Evolutionary conservation across 2,329 filamentous ascomycete species (phyloP).

Genomic region (Achaetomium macrosporum): DNA sequence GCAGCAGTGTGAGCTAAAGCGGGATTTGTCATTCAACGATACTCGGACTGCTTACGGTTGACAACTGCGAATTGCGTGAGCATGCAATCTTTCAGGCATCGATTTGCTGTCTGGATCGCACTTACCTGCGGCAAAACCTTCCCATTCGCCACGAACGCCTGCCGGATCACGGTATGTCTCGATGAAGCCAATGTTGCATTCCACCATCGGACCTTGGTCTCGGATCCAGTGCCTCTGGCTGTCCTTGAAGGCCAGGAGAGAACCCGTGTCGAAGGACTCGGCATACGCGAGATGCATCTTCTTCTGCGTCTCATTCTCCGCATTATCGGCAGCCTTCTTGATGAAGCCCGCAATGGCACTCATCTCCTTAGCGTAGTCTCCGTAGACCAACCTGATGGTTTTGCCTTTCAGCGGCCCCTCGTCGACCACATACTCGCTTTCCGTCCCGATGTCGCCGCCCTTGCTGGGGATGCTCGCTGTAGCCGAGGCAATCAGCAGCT

Average conservation of each 20-base stretch:
- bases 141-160: slow-evolving; percentile 76
- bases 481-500: slow-evolving; percentile 69
- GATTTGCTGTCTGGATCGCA: slow-evolving; percentile 1
- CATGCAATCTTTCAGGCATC: neutral
- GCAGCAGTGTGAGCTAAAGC: slow-evolving; percentile 11
- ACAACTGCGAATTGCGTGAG: slow-evolving; percentile 46
- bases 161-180: slow-evolving; percentile 82
- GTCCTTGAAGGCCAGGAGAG: slow-evolving; percentile 71
- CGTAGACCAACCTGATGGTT: slow-evolving; percentile 65
- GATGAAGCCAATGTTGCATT: slow-evolving; percentile 77
- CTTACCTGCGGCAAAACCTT: slow-evolving; percentile 67
- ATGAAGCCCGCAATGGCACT: slow-evolving; percentile 60
- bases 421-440: slow-evolving; percentile 53
- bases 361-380: slow-evolving; percentile 70
- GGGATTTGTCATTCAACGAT: neutral
- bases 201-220: slow-evolving; percentile 74
- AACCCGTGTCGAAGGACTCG: slow-evolving; percentile 68
- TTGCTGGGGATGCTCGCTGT: slow-evolving; percentile 51
- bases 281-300: slow-evolving; percentile 69
- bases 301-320: slow-evolving; percentile 68
- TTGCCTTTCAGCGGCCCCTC: slow-evolving; percentile 59
- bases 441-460: slow-evolving; percentile 64
- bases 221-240: slow-evolving; percentile 76
- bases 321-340: slow-evolving; percentile 61
- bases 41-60: slow-evolving; percentile 47